Conservation (phyloP, 352 stramenopile genomes). For the Elongisporangium senticosum region DNA sequence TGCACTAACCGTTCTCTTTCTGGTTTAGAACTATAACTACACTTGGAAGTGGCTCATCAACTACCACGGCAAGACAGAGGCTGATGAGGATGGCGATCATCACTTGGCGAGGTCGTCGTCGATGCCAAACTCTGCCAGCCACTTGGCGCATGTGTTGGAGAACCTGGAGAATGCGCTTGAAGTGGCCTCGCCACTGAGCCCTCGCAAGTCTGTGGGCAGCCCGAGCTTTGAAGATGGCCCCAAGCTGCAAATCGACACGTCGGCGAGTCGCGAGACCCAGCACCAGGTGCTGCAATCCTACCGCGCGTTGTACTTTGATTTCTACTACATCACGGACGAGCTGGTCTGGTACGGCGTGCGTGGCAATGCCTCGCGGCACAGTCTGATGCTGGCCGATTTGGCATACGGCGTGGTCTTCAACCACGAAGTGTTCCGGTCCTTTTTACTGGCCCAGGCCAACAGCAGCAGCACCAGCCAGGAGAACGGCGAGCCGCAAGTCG, state of each 20-base stretch:
- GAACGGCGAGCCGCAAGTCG: slow-evolving; percentile 5
- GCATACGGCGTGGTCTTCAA: slow-evolving; percentile 83
- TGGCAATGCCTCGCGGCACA: slow-evolving; percentile 76
- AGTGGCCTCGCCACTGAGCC: slow-evolving; percentile 61
- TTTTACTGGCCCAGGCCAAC: slow-evolving; percentile 22
- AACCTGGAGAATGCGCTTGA: slow-evolving; percentile 63
- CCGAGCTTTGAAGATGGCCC: slow-evolving; percentile 32
- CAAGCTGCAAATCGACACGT: slow-evolving; percentile 8
- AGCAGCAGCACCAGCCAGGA: not conserved
- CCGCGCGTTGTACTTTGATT: slow-evolving; percentile 84
- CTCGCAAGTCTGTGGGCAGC: slow-evolving; percentile 30
- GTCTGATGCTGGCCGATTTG: slow-evolving; percentile 73
- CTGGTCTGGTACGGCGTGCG: slow-evolving; percentile 85
- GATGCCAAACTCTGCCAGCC: slow-evolving; percentile 15
- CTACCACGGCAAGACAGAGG: slow-evolving; percentile 41
- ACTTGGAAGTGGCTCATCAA: slow-evolving; percentile 73
- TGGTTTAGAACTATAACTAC: slow-evolving; percentile 66
- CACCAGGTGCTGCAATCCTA: slow-evolving; percentile 73
- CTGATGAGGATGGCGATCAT: slow-evolving; percentile 15
- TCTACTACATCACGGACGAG: slow-evolving; percentile 90
- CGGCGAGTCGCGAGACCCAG: slow-evolving; percentile 31
- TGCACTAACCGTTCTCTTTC: not conserved
- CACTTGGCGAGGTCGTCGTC: slow-evolving; percentile 16
- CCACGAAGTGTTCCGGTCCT: slow-evolving; percentile 79
- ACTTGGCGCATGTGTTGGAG: slow-evolving; percentile 42